Percentiles rank a stretch among this genome's conserved stretches.
Evolutionary conservation across 1,284 basidiomycete species (phyloP).

Genomic region (Nidula niveotomentosa): DNA sequence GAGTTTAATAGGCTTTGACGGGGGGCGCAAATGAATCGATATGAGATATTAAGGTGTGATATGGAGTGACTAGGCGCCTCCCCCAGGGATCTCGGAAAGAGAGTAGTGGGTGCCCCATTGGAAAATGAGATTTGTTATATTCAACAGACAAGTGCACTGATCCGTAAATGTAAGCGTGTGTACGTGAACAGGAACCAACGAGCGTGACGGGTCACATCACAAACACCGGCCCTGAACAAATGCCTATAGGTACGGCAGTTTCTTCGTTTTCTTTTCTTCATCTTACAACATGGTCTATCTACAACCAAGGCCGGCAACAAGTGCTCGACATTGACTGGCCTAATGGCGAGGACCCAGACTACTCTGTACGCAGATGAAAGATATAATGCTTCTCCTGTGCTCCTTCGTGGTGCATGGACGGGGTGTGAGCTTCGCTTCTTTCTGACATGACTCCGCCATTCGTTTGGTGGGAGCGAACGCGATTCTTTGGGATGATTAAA

Average conservation of each 20-base stretch:
- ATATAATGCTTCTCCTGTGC: constrained; percentile 66
- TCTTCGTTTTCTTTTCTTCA: constrained; percentile 25
- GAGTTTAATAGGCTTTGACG: neutral
- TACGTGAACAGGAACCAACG: too few species aligned
- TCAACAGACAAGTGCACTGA: too few species aligned
- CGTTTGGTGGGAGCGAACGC: neutral
- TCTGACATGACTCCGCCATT: constrained; percentile 43
- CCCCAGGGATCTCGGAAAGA: too few species aligned
- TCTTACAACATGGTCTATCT: constrained; percentile 63
- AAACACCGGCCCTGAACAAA: constrained; percentile 29
- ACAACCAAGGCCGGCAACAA: constrained; percentile 66
- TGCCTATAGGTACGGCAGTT: constrained; percentile 3
- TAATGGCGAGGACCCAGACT: constrained; percentile 81
- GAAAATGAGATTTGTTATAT: too few species aligned
- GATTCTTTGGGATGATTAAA: neutral
- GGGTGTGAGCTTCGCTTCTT: constrained; percentile 66
- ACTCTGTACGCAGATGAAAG: constrained; percentile 40
- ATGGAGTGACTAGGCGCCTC: too few species aligned
- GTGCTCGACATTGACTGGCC: constrained; percentile 43
- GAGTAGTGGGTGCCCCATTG: too few species aligned
- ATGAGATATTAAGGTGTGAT: neutral
- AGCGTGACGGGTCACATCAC: too few species aligned
- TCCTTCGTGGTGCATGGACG: constrained; percentile 22
- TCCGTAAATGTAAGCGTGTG: too few species aligned
- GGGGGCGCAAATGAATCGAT: neutral